These are phyloP conservation scores for Mycena sp. DNA, from an alignment of 1,284 basidiomycete species.

Conservation along the genomic window DNA sequence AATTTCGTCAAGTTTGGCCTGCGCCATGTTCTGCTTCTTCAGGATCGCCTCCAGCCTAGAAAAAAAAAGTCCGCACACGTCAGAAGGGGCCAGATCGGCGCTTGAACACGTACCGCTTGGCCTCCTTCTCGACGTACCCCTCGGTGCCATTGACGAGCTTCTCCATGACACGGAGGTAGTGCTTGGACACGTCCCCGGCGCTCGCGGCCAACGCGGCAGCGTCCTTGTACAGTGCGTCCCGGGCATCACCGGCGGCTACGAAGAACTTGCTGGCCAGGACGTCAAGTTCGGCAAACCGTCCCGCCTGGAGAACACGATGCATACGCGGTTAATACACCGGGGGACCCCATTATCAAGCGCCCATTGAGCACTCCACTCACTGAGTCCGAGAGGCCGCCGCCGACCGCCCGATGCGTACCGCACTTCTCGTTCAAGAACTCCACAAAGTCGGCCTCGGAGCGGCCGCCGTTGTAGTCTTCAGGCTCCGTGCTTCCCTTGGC, in stretches of 20 bases:
- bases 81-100: constrained; percentile 4
- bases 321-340: constrained; percentile 11
- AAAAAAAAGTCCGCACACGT: constrained; percentile 21
- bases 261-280: constrained; percentile 83
- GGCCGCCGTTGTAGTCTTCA: constrained; percentile 73
- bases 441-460: constrained; percentile 77
- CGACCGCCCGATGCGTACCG: constrained; percentile 84
- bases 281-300: constrained; percentile 84
- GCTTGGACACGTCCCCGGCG: constrained; percentile 67
- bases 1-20: constrained; percentile 91
- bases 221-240: constrained; percentile 71
- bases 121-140: constrained; percentile 88
- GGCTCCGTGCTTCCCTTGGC: constrained; percentile 70
- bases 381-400: constrained; percentile 82
- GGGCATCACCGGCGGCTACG: constrained; percentile 62
- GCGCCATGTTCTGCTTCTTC: constrained; percentile 76
- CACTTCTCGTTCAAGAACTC: constrained; percentile 88
- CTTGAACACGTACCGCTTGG: constrained; percentile 70
- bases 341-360: constrained; percentile 11
- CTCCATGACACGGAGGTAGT: constrained; percentile 94
- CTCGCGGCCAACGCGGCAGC: constrained; percentile 58
- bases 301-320: constrained; percentile 62
- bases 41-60: constrained; percentile 75
- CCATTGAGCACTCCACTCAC: constrained; percentile 48
- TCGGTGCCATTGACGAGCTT: constrained; percentile 81